A percentile compares a stretch with the other conserved stretches of the same genome.
These are phyloP conservation scores for Comarum palustre DNA, from an alignment of 306 rosid species.

Conservation along the genomic window DNA sequence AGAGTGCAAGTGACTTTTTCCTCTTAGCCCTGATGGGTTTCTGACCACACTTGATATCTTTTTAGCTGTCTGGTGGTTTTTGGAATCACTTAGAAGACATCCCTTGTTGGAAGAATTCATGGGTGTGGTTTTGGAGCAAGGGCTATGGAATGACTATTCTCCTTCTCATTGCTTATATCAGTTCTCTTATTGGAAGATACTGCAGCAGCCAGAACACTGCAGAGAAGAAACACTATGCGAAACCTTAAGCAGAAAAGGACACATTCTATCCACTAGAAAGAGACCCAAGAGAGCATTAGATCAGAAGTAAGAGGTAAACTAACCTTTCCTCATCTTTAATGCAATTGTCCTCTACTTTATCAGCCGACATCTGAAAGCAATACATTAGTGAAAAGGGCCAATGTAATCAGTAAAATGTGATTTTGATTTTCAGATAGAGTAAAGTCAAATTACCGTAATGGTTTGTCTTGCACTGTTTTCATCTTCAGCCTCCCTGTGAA, in stretches of 20 bases:
- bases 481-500: conserved; percentile 26
- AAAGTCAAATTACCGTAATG: conserved; percentile 24
- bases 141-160: conserved; percentile 33
- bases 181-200: conserved; percentile 27
- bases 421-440: conserved; percentile 1
- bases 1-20: conserved; percentile 45
- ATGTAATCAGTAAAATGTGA: conserved; percentile 13
- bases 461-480: conserved; percentile 22
- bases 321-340: conserved; percentile 32
- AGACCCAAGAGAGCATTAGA: not conserved
- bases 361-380: conserved; percentile 36
- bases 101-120: conserved; percentile 37
- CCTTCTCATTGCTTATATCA: too few species aligned
- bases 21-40: conserved; percentile 41
- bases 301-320: conserved; percentile 1
- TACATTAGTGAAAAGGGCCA: conserved; percentile 6
- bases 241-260: too few species aligned
- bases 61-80: conserved; percentile 51
- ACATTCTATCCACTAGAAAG: too few species aligned
- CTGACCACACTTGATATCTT: conserved; percentile 46
- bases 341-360: conserved; percentile 9
- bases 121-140: conserved; percentile 64
- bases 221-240: conserved; percentile 4
- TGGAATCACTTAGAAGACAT: conserved; percentile 42
- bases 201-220: conserved; percentile 33